Base-by-base conservation (phyloP, 2,329 filamentous ascomycete species). In the Aspergillus neoniger region DNA sequence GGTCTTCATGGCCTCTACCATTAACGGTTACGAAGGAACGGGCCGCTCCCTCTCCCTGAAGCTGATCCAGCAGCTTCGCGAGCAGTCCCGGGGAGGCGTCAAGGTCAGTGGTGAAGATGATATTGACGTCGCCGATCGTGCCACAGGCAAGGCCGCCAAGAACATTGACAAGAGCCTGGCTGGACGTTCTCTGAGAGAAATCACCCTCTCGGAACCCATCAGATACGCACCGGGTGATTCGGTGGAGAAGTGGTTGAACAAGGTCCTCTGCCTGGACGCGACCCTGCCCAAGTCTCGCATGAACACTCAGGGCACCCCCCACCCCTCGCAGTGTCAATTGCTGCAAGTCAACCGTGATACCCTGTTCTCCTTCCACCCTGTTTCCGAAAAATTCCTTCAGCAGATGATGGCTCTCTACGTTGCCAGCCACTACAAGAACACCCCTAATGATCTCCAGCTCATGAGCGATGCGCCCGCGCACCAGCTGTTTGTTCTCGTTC, bases 341-440 rank as follows among this genome's bases (percentile, higher is more conserved):
- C 85, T 98, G 59, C 89, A 92, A 69, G 92, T 99, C 70, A 99
- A 98, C 79, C 90, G 95, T 58, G 95, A 99, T 78, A 98, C 94
- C 8, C 85, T 99, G 14, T 99, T 99, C 80, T 98, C 94, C 12
- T 99, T 96, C 82, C 95, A 99, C 71, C 92, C 93, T 2, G 92
- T 98, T 19, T 96, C 95, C 2, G 95, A 99, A 76, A 95, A 93
- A 72, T 98, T 99, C 79, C 80, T 99, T 58, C 95, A 99, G 75
- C 92, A 96, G 70, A 97, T 99, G 92, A 94, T 99, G 78, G 92
- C 93, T 0, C 85, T 99, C 2, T 99, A 98, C 70, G 96, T 99
- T 28, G 92, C 95, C 28, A 96, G 92, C 68, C 92, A 96, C 77
- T 97, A 99, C 83, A 98, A 98, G 78, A 99, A 99, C 78, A 92